phyloP scores from a whole-genome alignment of 139 green algal species.

The Chlorella sp. region DNA sequence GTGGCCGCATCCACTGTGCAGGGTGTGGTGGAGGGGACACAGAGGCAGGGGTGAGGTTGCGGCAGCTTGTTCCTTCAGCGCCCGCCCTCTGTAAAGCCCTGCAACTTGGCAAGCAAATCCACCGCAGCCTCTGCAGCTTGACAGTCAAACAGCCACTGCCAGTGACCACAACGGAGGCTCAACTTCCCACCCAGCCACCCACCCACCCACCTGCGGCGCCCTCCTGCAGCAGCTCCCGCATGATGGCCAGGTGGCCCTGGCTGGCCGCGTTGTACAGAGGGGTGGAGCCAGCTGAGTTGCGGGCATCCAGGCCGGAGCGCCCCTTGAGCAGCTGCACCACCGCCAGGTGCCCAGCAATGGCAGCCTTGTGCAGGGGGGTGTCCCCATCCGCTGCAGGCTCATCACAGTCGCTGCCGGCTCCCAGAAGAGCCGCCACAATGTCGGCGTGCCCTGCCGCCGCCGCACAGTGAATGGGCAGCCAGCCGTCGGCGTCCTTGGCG shows the following conservation, averaged over 20 bases:
- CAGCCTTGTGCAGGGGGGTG: constrained; percentile 55
- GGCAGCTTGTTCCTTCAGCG: not conserved
- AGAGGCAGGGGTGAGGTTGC: not conserved
- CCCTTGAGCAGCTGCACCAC: constrained; percentile 48
- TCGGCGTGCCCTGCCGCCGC: constrained; percentile 40
- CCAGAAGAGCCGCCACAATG: constrained; percentile 48
- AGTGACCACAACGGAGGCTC: no score
- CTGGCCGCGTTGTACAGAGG: constrained; percentile 52
- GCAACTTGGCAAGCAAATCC: no score
- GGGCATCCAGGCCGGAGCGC: constrained; percentile 24
- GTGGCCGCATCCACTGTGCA: constrained; percentile 28
- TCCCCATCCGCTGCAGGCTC: constrained; percentile 42
- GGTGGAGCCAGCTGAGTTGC: constrained; percentile 49
- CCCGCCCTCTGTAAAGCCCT: no score
- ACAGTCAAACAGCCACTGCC: no score
- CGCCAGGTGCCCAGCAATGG: constrained; percentile 41
- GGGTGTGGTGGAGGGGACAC: not conserved
- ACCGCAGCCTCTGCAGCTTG: no score
- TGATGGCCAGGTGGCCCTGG: constrained; percentile 34
- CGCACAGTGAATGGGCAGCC: constrained; percentile 62
- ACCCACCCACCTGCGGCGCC: constrained; percentile 28
- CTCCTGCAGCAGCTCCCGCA: constrained; percentile 44
- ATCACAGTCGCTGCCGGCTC: constrained; percentile 26
- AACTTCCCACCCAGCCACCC: not conserved
- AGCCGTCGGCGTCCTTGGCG: constrained; percentile 57